A percentile compares a stretch with the other conserved stretches of the same genome.
phyloP scores from a whole-genome alignment of 2,329 filamentous ascomycete species.

The Epichloe scottii region DNA sequence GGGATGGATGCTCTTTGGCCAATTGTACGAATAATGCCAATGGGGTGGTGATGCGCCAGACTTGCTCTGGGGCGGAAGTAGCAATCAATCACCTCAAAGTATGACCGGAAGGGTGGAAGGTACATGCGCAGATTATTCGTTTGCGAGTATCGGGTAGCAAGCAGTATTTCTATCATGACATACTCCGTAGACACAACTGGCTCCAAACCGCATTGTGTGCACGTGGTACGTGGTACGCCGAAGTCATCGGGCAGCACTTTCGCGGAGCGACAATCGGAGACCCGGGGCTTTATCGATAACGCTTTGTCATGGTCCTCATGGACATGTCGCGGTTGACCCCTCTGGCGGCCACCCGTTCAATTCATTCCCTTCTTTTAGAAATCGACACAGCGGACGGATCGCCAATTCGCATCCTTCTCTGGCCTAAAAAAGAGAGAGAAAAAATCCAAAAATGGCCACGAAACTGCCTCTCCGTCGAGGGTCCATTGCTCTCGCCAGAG shows the following conservation, averaged over 20 bases:
- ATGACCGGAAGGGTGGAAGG: too few relatives aligned
- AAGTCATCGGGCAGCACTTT: neutral
- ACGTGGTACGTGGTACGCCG: too few relatives aligned
- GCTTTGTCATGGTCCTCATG: too few relatives aligned
- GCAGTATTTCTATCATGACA: conserved; percentile 2
- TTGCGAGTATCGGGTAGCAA: neutral
- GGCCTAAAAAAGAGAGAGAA: neutral
- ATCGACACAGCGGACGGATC: too few relatives aligned
- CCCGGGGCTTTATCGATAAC: conserved; percentile 1
- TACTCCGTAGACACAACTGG: too few relatives aligned
- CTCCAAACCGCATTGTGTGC: too few relatives aligned
- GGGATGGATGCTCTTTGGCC: conserved; percentile 11
- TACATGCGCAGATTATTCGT: neutral
- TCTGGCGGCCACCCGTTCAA: conserved; percentile 3
- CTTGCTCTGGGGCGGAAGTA: too few relatives aligned
- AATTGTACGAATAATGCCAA: conserved; percentile 12
- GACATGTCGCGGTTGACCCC: neutral
- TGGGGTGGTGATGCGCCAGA: neutral
- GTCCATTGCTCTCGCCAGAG: conserved; percentile 18
- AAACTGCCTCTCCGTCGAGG: conserved; percentile 26
- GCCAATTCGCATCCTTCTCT: neutral
- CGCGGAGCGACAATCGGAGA: conserved; percentile 1
- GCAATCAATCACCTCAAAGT: too few relatives aligned
- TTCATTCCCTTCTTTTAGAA: too few relatives aligned
- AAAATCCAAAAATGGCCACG: conserved; percentile 23